Base-by-base conservation (phyloP, 768 basidiomycete species). In the Mycena capillaripes region DNA sequence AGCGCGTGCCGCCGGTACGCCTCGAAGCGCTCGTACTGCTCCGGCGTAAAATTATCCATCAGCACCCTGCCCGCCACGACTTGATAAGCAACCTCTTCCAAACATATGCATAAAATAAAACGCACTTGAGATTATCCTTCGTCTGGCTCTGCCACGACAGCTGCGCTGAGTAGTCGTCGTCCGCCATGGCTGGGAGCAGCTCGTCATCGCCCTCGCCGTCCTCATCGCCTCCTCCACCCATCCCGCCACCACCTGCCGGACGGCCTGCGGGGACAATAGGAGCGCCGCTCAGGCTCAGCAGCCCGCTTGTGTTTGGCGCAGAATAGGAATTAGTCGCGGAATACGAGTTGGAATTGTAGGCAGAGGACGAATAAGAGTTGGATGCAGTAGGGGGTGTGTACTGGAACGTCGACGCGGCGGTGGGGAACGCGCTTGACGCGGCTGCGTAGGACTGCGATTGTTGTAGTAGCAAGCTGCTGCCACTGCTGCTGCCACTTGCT, bases 1-100 rank as follows among this genome's bases (percentile, higher is more conserved):
- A 97, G 81, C 2, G 94, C 94, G 75, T 95, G 93, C 23, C 96
- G 87, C 68, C 95, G 85, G 79, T 96, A 97, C 0, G 94, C 93
- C 76, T 97, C 96, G 74, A 96, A 97, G 1, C 96, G 89, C 52
- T 96, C 95, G 78, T 96, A 95, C 78, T 97, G 96, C 17, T 86
- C 90, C 2, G 91, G 88, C 71, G 91, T 92, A 76, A 97, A 93
- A 76, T 95, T 95, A 79, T 95, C 94, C 92, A 97, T 95, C 71
- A 97, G 84, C 57, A 96, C 93, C 78, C 95, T 96, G 71, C n/a
- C 44, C 63, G 32, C n/a, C n/a, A n/a, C n/a, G n/a, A n/a, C n/a
- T n/a, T n/a, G n/a, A n/a, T n/a, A n/a, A n/a, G n/a, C n/a, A n/a
- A n/a, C n/a, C n/a, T n/a, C n/a, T n/a, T n/a, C n/a, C n/a, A n/a